Conservation (phyloP, 1,284 basidiomycete genomes). For the Hypsizygus ulmarius region DNA sequence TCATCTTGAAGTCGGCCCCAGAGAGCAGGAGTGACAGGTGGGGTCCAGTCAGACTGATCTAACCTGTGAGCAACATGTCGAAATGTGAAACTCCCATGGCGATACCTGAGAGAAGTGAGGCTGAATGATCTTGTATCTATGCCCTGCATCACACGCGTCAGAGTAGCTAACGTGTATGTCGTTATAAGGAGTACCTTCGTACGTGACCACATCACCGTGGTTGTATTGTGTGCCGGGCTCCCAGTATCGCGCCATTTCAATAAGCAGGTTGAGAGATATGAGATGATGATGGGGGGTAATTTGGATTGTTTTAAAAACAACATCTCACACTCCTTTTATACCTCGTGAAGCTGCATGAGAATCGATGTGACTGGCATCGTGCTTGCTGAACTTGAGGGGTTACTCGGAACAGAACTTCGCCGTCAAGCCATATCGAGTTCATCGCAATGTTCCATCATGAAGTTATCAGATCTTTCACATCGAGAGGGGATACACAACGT, state of each 20-base stretch:
- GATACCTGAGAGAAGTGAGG: conserved; percentile 65
- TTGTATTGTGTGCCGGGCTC: conserved; percentile 63
- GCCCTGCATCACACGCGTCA: conserved; percentile 35
- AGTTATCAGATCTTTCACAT: background rate
- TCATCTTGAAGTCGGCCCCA: conserved; percentile 55
- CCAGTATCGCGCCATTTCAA: conserved; percentile 51
- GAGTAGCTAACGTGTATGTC: background rate
- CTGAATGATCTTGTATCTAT: conserved; percentile 67
- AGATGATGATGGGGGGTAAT: background rate
- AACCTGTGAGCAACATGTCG: background rate
- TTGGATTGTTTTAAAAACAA: background rate
- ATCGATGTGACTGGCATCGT: background rate
- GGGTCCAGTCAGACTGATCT: conserved; percentile 61
- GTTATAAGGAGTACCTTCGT: conserved; percentile 41
- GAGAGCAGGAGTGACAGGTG: conserved; percentile 57
- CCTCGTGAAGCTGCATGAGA: background rate
- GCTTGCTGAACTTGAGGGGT: background rate
- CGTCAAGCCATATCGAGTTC: background rate
- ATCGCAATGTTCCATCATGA: background rate
- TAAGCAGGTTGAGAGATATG: conserved; percentile 2
- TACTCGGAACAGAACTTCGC: background rate
- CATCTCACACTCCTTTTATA: conserved; percentile 8
- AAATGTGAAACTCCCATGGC: background rate
- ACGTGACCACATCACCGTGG: conserved; percentile 54
- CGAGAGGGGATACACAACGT: too few species aligned